Conservation (phyloP, 768 basidiomycete species). For the Paxillus rubicundulus region DNA sequence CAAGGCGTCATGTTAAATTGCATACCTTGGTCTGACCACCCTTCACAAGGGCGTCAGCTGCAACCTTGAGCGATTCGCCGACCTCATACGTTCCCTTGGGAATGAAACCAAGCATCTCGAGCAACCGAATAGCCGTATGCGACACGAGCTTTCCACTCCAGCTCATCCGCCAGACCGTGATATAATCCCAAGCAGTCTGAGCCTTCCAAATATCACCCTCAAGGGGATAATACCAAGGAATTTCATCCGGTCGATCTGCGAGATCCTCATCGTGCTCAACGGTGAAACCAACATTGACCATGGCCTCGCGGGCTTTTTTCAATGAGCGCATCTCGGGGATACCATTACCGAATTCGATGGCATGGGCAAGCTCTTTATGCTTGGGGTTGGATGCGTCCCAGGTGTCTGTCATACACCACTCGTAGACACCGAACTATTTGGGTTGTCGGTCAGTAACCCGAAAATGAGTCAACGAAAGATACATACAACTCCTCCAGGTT, state of each 20-base stretch:
- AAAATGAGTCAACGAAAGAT: background rate
- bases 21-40: conserved; percentile 85
- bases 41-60: conserved; percentile 73
- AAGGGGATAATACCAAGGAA: conserved; percentile 96
- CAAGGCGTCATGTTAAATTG: conserved; percentile 1
- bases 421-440: conserved; percentile 90
- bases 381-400: conserved; percentile 85
- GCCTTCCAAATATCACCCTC: conserved; percentile 92
- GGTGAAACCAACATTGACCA: conserved; percentile 81
- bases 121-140: conserved; percentile 69
- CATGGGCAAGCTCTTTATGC: conserved; percentile 90
- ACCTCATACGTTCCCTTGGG: conserved; percentile 94
- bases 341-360: conserved; percentile 92
- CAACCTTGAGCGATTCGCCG: conserved; percentile 82
- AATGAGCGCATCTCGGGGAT: conserved; percentile 96
- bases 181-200: conserved; percentile 89
- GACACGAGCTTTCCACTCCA: conserved; percentile 82
- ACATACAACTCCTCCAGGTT: conserved; percentile 92
- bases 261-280: conserved; percentile 93
- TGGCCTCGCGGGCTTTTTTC: conserved; percentile 64
- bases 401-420: conserved; percentile 97
- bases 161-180: conserved; percentile 89
- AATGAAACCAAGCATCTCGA: conserved; percentile 76
- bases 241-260: conserved; percentile 72
- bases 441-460: background rate